Evolutionary conservation across 768 basidiomycete genomes (phyloP), one percentile per base, ranked within the genome.

Genomic region (Boletus barrowsii): DNA sequence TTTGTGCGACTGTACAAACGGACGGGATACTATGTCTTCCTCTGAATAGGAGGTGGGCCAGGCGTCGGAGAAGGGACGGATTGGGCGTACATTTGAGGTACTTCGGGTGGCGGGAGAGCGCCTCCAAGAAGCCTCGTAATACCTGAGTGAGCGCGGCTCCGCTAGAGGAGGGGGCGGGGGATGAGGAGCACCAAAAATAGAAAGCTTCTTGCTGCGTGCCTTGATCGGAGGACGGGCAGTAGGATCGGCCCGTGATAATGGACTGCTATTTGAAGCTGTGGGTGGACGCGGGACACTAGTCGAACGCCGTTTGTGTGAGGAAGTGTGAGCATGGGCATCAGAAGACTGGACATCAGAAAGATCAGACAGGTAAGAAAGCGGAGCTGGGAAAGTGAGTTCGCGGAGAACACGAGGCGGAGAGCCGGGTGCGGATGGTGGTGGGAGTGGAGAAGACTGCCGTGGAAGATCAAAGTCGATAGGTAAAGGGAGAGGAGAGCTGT

Each of bases 351-450:
- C 41, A 18, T 66, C 58, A n/a, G 55, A 40, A 11, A 56, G 26
- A 22, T 71, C 62, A 6, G 68, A 58, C 3, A 46, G 54, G 56
- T 79, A 82, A 14, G 84, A 84, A 5, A 92, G 75, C 0, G 90
- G 90, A 7, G 87, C 81, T 22, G 90, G 90, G 67, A 91, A 90
- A 10, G 78, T 81, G 53, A 92, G 78, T 58, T 88, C 83, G 43
- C 83, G 75, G 37, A 74, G 66, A 37, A 56, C 68, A 54, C 68
- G 65, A 63, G 66, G 67, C 54, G 69, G 65, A 1, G 63, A 60
- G 32, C 57, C 53, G 44, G 62, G 47, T 5, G 54, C 47, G 15
- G 57, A 41, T 2, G 63, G 60, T 0, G 43, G 60, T 13, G 60
- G 51, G 24, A 62, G 53, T 20, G 53, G 66, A 52, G 48, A 54